Base-by-base conservation (phyloP, 345 rosid species). In the Populus deltoides region DNA sequence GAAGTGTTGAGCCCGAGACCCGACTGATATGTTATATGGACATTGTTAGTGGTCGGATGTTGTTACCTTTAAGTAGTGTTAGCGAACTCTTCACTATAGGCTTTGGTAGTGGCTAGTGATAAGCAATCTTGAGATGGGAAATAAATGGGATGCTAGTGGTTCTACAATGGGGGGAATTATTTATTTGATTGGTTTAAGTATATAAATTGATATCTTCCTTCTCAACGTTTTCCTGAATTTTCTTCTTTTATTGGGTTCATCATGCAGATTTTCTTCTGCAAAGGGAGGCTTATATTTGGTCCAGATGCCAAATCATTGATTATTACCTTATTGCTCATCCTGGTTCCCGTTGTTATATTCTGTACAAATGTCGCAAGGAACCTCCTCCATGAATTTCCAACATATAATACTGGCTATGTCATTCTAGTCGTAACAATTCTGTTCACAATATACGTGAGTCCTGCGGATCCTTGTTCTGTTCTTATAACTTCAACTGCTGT, bases 281-380 rank as follows among this genome's bases (percentile, higher is more conserved):
- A 71, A 11, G 92, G 92, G 35, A 87, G 83, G 83, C 74, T 89
- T 70, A 73, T 89, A 45, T 87, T 89, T 70, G 92, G 90, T 67
- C 89, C 90, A 70, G 92, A 87, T 81, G 89, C 88, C 8, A 86
- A 67, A 78, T 86, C 86, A 36, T 61, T 89, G 82, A 68, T 74
- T 67, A 72, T 87, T 57, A 89, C 89, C 59, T 20, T 84, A 13
- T 77, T 83, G 80, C 90, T 89, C 41, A 84, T 89, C 35, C 73
- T 86, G 76, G 88, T 83, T 73, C 92, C 92, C 0, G 68, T 86
- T 77, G 70, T 84, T 12, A 61, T 86, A 79, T 89, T 89, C 76
- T 87, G 90, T 72, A 76, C 89, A 43, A 45, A 63, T 78, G 90
- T 87, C 20, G 85, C 90, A 51, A 77, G 75, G 77, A 86, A 80